Base-by-base conservation (phyloP, 1,284 basidiomycete species). In the Amylostereum areolatum region DNA sequence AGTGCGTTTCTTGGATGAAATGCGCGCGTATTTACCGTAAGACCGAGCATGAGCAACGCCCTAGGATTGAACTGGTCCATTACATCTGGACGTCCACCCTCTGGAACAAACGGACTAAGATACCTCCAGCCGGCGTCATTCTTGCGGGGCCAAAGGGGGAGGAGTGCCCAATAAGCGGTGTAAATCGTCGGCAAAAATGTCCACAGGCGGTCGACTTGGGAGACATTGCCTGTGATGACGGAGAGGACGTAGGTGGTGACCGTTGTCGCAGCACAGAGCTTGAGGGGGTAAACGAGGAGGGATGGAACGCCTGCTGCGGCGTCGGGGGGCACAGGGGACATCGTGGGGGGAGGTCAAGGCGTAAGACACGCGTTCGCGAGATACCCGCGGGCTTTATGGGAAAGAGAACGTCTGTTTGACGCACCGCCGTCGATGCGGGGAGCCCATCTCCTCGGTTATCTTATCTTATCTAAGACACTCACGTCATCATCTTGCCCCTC, bases 131-230 rank as follows among this genome's bases (percentile, higher is more conserved):
- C 43, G 74, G 72, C 31, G 46, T 62, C 36, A 42, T 66, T 31
- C 32, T 18, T 28, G 12, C 42, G 25, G 0, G 84, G 80, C 77
- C 83, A 84, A 9, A 85, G 65, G 1, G 88, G 87, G 3, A 88
- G 61, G 12, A 89, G 64, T 1, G 86, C 83, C 59, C 83, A 89
- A 59, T 91, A 86, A 0, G 78, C 78, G 0, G 84, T 80, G 63
- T 92, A 93, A 24, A 92, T 73, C 5, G 85, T 77, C 0, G 93
- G 92, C 46, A 92, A 67, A 61, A 93, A 82, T 69, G 71, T 69
- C 72, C 68, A 73, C 31, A 75, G 56, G 11, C 77, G 66, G 59
- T 92, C 89, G 30, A 95, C 91, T 66, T 93, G 91, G 5, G 85
- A 89, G 43, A 91, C 87, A 59, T 95, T 95, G 31, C 80, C 77